phyloP scores from a whole-genome alignment of 139 green algal genomes.

The Edaphochlamys debaryana region DNA sequence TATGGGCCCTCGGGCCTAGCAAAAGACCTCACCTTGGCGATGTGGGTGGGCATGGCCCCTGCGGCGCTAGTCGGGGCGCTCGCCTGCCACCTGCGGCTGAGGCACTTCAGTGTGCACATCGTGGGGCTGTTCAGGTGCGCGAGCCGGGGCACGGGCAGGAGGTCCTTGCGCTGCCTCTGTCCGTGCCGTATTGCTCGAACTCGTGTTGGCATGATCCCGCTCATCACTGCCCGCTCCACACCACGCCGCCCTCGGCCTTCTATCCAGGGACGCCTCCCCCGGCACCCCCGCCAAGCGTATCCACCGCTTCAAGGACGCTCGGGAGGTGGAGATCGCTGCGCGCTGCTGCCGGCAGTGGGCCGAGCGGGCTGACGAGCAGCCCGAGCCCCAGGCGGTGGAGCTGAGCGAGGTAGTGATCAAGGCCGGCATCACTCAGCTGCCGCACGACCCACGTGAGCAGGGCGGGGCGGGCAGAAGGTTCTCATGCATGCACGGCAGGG shows the following conservation, averaged over 20 bases:
- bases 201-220: too few relatives aligned
- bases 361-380: constrained; percentile 7
- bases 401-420: constrained; percentile 33
- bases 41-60: constrained; percentile 13
- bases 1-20: not conserved
- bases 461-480: too few relatives aligned
- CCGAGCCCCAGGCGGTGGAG: constrained; percentile 13
- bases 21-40: not conserved
- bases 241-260: too few relatives aligned
- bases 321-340: constrained; percentile 51
- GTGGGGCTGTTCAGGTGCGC: constrained; percentile 19
- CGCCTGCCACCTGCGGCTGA: not conserved
- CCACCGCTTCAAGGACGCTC: constrained; percentile 49
- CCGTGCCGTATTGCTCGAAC: too few relatives aligned
- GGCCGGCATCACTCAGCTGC: constrained; percentile 32
- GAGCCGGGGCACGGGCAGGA: too few relatives aligned
- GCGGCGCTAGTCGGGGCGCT: not conserved
- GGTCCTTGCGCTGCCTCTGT: too few relatives aligned
- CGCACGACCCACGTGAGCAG: not conserved
- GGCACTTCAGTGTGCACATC: not conserved
- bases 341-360: constrained; percentile 43
- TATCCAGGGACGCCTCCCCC: not conserved
- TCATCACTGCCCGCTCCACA: too few relatives aligned
- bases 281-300: not conserved
- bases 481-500: not conserved